phyloP scores from a whole-genome alignment of 2,329 filamentous ascomycete species.

The Ophidiomyces ophidiicola region DNA sequence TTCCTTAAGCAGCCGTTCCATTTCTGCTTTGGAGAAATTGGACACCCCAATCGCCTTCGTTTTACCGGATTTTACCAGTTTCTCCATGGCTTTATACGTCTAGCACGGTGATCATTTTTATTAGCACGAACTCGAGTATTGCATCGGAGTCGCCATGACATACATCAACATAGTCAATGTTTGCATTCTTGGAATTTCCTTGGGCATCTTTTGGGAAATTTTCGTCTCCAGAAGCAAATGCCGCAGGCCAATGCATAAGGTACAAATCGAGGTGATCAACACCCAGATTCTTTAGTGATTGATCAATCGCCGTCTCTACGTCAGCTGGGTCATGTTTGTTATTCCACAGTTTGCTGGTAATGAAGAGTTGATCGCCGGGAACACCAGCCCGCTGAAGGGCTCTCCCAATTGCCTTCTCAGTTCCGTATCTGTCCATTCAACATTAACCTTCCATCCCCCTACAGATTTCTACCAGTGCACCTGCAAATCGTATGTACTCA shows the following conservation, averaged over 20 bases:
- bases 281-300: slow-evolving; percentile 50
- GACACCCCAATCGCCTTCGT: slow-evolving; percentile 56
- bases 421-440: slow-evolving; percentile 40
- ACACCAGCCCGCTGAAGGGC: slow-evolving; percentile 53
- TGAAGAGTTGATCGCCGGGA: slow-evolving; percentile 52
- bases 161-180: slow-evolving; percentile 41
- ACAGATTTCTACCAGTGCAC: background rate
- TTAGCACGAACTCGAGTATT: background rate
- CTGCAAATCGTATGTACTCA: slow-evolving; percentile 19
- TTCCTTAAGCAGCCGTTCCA: slow-evolving; percentile 13
- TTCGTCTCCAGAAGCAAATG: slow-evolving; percentile 40
- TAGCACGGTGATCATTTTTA: slow-evolving; percentile 21
- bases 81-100: slow-evolving; percentile 55
- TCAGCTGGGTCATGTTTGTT: slow-evolving; percentile 50
- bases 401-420: slow-evolving; percentile 53
- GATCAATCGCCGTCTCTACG: slow-evolving; percentile 48
- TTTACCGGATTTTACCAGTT: slow-evolving; percentile 44
- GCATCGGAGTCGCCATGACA: slow-evolving; percentile 8
- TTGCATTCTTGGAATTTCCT: slow-evolving; percentile 32
- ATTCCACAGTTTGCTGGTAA: slow-evolving; percentile 58
- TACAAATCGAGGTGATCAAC: slow-evolving; percentile 58
- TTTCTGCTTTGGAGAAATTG: slow-evolving; percentile 16
- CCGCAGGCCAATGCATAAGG: slow-evolving; percentile 55
- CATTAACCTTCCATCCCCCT: background rate
- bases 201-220: slow-evolving; percentile 37